phyloP scores from a whole-genome alignment of 352 stramenopile genomes.

The Pythium chondricola region DNA sequence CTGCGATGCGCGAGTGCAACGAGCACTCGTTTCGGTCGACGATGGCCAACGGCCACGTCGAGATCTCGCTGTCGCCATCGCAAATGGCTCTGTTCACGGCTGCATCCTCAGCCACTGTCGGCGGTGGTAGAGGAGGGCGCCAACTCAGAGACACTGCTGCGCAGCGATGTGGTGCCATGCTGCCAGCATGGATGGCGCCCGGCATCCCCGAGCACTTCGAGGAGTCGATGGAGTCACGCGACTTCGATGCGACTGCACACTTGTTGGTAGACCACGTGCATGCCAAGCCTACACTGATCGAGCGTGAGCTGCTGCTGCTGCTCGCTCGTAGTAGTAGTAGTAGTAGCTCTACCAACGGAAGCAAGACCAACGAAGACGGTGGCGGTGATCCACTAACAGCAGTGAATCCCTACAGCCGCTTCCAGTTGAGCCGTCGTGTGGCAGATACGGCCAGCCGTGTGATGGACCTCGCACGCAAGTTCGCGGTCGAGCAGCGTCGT shows the following conservation, averaged over 20 bases:
- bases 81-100: slow-evolving; percentile 32
- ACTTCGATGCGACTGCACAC: slow-evolving; percentile 42
- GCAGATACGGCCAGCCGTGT: slow-evolving; percentile 28
- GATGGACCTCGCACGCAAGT: slow-evolving; percentile 33
- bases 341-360: background rate
- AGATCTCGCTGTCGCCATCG: slow-evolving; percentile 35
- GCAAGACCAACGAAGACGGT: background rate
- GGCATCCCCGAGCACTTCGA: slow-evolving; percentile 41
- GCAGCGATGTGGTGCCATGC: slow-evolving; percentile 46
- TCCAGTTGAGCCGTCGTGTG: slow-evolving; percentile 31
- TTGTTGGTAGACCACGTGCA: slow-evolving; percentile 50
- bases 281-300: slow-evolving; percentile 49
- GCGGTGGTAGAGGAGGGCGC: no score
- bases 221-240: slow-evolving; percentile 52
- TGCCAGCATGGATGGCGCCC: slow-evolving; percentile 52
- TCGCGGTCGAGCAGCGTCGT: slow-evolving; percentile 27
- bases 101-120: no score
- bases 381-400: no score
- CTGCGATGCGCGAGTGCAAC: slow-evolving; percentile 24
- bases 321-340: no score
- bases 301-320: slow-evolving; percentile 54
- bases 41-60: slow-evolving; percentile 31
- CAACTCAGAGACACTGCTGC: slow-evolving; percentile 4
- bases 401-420: slow-evolving; percentile 36
- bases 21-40: slow-evolving; percentile 48